Evolutionary conservation across 1,284 basidiomycete species (phyloP), one percentile per base, ranked within the genome.

Genomic region (Pseudozyma thailandica): DNA sequence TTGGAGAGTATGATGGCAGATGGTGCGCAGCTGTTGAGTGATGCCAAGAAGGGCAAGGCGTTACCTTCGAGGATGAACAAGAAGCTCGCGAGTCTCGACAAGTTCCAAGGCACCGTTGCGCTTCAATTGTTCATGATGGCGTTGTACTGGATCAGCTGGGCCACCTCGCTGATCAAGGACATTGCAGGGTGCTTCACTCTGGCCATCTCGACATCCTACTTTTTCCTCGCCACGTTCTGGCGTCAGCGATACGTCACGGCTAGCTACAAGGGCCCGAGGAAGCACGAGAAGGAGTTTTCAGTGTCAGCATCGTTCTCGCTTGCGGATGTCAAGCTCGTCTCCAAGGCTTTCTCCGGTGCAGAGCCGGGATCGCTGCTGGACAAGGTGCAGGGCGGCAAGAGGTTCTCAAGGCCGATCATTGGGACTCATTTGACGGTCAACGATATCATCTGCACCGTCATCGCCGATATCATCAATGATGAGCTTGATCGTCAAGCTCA

Each of bases 371-470:
- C 68, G 20, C 30, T 60, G 35, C 31, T 61, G 9, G 76, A 79
- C 33, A 57, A 61, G 33, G 41, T 74, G 26, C 65, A 62, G 8
- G 61, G 68, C 12, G 68, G 60, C 4, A 60, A 54, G 37, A 50
- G 57, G 15, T 41, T 47, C 50, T 58, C 70, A 18, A 43, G 55
- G 7, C 70, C 70, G 12, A 15, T 66, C 23, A 59, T 72, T 35
- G 70, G 70, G 2, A 65, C 66, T 7, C 79, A 81, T 51, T 51
- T 82, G 12, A 82, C 80, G 13, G 71, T 82, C 52, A 82, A 82
- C 54, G 80, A 82, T 31, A 68, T 82, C 18, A 65, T 79, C 23
- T 74, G 71, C 56, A 75, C 77, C 31, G 63, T 81, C 44, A 71
- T 82, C 12, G 74, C 77, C 20, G 77, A 79, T 31, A 72, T 75